Evolutionary conservation across 2,329 filamentous ascomycete species (phyloP).

Genomic region (Colletotrichum filicis): DNA sequence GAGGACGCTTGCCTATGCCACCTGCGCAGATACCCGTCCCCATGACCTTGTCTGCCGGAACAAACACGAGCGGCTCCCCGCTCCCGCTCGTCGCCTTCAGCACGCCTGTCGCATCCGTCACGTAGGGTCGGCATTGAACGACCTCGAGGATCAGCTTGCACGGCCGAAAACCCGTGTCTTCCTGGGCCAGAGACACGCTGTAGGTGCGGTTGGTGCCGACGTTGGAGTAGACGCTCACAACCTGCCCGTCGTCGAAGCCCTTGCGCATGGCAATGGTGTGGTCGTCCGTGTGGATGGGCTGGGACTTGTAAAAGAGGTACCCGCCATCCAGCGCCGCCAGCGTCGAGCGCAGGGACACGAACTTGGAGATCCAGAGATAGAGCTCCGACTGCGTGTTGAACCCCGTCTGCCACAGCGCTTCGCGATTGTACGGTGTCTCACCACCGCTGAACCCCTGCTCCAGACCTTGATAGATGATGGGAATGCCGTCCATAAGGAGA

Average conservation of each 20-base stretch:
- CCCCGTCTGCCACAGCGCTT: slow-evolving; percentile 66
- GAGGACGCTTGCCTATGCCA: slow-evolving; percentile 31
- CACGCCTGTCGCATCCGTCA: slow-evolving; percentile 26
- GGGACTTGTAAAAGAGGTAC: slow-evolving; percentile 30
- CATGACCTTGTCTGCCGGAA: slow-evolving; percentile 31
- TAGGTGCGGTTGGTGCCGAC: slow-evolving; percentile 24
- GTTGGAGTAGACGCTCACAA: slow-evolving; percentile 33
- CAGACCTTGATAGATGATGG: slow-evolving; percentile 73
- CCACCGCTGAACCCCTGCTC: slow-evolving; percentile 68
- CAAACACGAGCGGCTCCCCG: slow-evolving; percentile 32
- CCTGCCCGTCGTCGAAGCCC: slow-evolving; percentile 24
- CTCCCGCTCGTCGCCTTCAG: slow-evolving; percentile 20
- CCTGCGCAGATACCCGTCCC: slow-evolving; percentile 30
- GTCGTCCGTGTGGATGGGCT: slow-evolving; percentile 10
- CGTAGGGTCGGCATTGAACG: slow-evolving; percentile 25
- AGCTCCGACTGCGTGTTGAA: slow-evolving; percentile 59
- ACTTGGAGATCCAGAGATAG: slow-evolving; percentile 47
- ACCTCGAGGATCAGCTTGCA: slow-evolving; percentile 31
- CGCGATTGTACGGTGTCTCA: slow-evolving; percentile 62
- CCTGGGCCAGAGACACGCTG: slow-evolving; percentile 11
- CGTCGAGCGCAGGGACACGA: slow-evolving; percentile 24
- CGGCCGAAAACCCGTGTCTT: slow-evolving; percentile 27
- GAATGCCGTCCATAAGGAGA: slow-evolving; percentile 70
- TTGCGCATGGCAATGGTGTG: slow-evolving; percentile 32
- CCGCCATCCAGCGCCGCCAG: slow-evolving; percentile 19